These are phyloP conservation scores for Pseudogymnoascus sp. DNA, from an alignment of 2,329 filamentous ascomycete genomes.

Conservation along the genomic window DNA sequence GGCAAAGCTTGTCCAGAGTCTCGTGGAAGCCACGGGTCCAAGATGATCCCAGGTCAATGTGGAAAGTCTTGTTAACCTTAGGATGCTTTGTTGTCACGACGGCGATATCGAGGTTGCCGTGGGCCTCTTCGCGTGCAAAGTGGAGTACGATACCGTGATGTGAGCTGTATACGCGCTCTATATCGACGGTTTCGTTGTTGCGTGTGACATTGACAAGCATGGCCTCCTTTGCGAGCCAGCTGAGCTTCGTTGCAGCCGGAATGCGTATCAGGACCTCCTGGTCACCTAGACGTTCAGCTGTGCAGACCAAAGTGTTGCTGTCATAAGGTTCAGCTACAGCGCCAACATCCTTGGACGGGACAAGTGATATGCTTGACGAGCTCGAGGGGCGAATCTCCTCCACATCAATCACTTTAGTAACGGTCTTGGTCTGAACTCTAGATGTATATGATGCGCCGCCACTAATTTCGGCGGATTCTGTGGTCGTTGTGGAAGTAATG, in stretches of 20 bases:
- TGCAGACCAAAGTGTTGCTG: slow-evolving; percentile 34
- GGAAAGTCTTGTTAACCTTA: slow-evolving; percentile 53
- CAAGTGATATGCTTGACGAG: slow-evolving; percentile 33
- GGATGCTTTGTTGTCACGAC: slow-evolving; percentile 52
- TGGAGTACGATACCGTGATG: slow-evolving; percentile 32
- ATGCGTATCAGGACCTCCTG: slow-evolving; percentile 49
- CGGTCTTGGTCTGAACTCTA: slow-evolving; percentile 19
- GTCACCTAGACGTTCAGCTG: slow-evolving; percentile 38
- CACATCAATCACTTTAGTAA: slow-evolving; percentile 28
- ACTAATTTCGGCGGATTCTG: slow-evolving; percentile 8
- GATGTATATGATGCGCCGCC: background rate
- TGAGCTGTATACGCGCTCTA: slow-evolving; percentile 33
- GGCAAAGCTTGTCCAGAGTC: slow-evolving; percentile 20
- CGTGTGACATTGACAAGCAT: slow-evolving; percentile 49
- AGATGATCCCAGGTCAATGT: slow-evolving; percentile 46
- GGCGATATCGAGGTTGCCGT: slow-evolving; percentile 50
- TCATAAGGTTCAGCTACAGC: slow-evolving; percentile 19
- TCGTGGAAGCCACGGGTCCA: slow-evolving; percentile 21
- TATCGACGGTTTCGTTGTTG: slow-evolving; percentile 39
- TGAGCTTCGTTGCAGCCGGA: slow-evolving; percentile 41
- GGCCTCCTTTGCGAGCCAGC: slow-evolving; percentile 50
- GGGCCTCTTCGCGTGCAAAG: slow-evolving; percentile 45
- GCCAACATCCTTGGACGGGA: slow-evolving; percentile 33
- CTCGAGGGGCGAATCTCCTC: slow-evolving; percentile 29
- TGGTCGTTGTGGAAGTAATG: slow-evolving; percentile 21